Conservation (phyloP, 352 stramenopile species). For the Aphanomyces euteiches region DNA sequence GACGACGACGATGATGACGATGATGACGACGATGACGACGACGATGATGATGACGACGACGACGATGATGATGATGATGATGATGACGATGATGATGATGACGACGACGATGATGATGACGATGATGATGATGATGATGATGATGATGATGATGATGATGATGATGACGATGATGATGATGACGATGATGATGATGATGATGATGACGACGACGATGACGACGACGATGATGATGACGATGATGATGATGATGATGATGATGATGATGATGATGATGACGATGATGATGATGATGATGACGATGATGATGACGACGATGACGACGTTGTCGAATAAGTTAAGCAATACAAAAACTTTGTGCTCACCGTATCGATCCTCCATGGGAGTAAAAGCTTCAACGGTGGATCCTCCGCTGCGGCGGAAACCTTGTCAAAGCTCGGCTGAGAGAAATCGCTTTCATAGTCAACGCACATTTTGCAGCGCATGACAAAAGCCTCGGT, state of each 20-base stretch:
- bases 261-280: constrained; percentile 25
- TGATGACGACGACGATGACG: neutral
- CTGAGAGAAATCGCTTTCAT: too few species aligned
- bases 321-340: constrained; percentile 18
- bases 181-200: too few species aligned
- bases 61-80: constrained; percentile 36
- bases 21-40: neutral
- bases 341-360: constrained; percentile 18
- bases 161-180: neutral
- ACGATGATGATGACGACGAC: constrained; percentile 29
- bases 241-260: too few species aligned
- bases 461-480: too few species aligned
- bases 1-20: constrained; percentile 2
- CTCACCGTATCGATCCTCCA: too few species aligned
- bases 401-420: too few species aligned
- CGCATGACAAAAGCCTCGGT: too few species aligned
- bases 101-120: neutral
- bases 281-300: constrained; percentile 31
- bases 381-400: too few species aligned
- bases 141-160: neutral
- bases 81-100: constrained; percentile 7
- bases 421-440: too few species aligned
- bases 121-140: constrained; percentile 5
- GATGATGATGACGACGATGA: constrained; percentile 32
- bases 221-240: too few species aligned